Evolutionary conservation across 2,329 filamentous ascomycete genomes (phyloP).

Genomic region (Fusarium irregulare): DNA sequence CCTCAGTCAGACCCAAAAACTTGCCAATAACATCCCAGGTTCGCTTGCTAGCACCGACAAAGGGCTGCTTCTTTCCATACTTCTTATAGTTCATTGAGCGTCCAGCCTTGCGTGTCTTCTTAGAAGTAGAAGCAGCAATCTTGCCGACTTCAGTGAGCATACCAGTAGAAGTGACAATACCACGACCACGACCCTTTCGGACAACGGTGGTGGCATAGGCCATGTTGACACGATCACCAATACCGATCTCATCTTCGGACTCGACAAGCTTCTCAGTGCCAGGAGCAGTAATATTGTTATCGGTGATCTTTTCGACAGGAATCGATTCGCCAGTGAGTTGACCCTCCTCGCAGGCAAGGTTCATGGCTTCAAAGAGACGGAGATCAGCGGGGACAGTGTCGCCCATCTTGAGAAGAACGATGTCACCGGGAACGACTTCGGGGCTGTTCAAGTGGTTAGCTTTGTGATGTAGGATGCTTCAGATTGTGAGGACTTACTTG

Average conservation of each 20-base stretch:
- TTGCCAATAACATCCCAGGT: slow-evolving; percentile 63
- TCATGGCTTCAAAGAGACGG: slow-evolving; percentile 78
- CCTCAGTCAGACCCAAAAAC: slow-evolving; percentile 71
- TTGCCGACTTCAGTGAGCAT: slow-evolving; percentile 78
- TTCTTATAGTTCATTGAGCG: slow-evolving; percentile 65
- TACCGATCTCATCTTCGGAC: slow-evolving; percentile 65
- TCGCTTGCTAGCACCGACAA: slow-evolving; percentile 60
- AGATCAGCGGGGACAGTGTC: slow-evolving; percentile 81
- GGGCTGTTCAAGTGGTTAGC: slow-evolving; percentile 55
- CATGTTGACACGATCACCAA: slow-evolving; percentile 79
- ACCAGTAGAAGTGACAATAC: slow-evolving; percentile 78
- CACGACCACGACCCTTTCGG: slow-evolving; percentile 77
- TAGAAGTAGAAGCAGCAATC: slow-evolving; percentile 69
- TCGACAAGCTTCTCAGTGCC: slow-evolving; percentile 59
- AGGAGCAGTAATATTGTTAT: slow-evolving; percentile 59
- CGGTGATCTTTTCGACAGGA: slow-evolving; percentile 73
- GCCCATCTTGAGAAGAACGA: slow-evolving; percentile 74
- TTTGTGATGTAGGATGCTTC: not conserved
- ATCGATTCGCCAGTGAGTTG: slow-evolving; percentile 81
- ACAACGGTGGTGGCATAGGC: slow-evolving; percentile 80
- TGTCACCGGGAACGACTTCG: slow-evolving; percentile 77
- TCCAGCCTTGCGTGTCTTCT: slow-evolving; percentile 66
- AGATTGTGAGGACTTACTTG: slow-evolving; percentile 58
- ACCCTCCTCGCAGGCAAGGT: slow-evolving; percentile 82
- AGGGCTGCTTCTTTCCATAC: slow-evolving; percentile 62